A percentile compares a stretch with the other conserved stretches of the same genome.
Evolutionary conservation across 2,329 filamentous ascomycete genomes (phyloP).

Genomic region (Chaetomiaceae sp.): DNA sequence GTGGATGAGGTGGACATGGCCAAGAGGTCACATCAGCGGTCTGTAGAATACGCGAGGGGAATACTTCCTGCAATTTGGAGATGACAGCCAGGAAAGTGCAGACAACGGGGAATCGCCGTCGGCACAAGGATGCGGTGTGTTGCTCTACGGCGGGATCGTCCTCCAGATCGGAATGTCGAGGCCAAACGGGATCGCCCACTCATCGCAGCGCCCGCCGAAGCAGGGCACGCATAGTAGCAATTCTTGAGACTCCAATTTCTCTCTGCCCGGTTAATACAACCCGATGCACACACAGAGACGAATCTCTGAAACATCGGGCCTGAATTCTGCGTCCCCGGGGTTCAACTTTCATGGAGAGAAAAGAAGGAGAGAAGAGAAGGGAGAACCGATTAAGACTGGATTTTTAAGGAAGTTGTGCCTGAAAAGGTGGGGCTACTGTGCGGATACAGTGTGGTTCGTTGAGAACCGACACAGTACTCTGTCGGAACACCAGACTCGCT

Average conservation of each 20-base stretch:
- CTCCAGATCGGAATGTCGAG: constrained; percentile 41
- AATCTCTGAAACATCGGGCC: constrained; percentile 39
- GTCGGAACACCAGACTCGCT: neutral
- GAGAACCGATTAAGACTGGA: neutral
- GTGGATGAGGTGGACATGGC: too few species aligned
- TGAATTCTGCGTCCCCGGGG: constrained; percentile 49
- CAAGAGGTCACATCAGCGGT: too few species aligned
- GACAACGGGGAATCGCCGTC: too few species aligned
- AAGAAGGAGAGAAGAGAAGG: constrained; percentile 1
- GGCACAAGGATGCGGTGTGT: too few species aligned
- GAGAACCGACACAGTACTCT: neutral
- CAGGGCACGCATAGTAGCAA: constrained; percentile 46
- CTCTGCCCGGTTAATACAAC: constrained; percentile 57
- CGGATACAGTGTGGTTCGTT: neutral
- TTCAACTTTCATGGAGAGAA: constrained; percentile 44
- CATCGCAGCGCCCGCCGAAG: constrained; percentile 29
- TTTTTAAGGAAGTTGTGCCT: neutral
- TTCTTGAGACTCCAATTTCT: constrained; percentile 57
- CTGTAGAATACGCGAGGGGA: too few species aligned
- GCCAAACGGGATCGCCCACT: constrained; percentile 59
- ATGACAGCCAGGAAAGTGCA: constrained; percentile 13
- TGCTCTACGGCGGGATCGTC: too few species aligned
- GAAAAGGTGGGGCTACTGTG: constrained; percentile 1
- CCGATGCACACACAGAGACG: constrained; percentile 37
- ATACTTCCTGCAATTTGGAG: too few species aligned